Base-by-base conservation (phyloP, 352 stramenopile genomes). In the Pythium aquatile region DNA sequence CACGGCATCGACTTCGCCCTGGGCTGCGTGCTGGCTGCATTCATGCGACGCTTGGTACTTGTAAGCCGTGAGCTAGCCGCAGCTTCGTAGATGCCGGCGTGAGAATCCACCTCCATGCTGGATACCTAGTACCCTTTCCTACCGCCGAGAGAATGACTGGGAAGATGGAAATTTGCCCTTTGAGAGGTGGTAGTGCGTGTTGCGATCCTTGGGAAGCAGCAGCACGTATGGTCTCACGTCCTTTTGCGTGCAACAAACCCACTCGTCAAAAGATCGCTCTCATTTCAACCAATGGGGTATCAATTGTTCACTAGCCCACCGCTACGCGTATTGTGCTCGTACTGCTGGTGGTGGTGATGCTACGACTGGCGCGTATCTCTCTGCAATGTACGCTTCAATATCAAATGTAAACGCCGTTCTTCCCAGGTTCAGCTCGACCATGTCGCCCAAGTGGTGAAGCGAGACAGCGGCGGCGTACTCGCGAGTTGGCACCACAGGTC, bases 391-490 rank as follows among this genome's bases (percentile, higher is more conserved):
- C n/a, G 33, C 54, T 39, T 78, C 69, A 5, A 79, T 48, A 29
- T 73, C 69, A 52, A 75, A 79, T 10, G 33, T 55, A 49, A 79
- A 79, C 30, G 69, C 47, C 2, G 35, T 55, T 20, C 48, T 33
- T 29, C 69, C 69, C 47, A 65, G 70, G 40, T 79, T 79, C 51
- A 79, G 54, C 46, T 66, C 55, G 14, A 44, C 69, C 26, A 55
- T 58, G 29, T 72, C 68, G 46, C 70, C 61, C 5, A 72, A 49
- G 26, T 63, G 53, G 28, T 79, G 61, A n/a, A 79, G 61, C 30
- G 72, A 76, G 47, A 78, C 64, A 3, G 72, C 72, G 6, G 63
- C 72, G 2, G 68, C 68, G 26, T 58, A 69, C 47, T 53, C 55
- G 17, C 61, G 54, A 0, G 10, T 35, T 2, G 46, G 37, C 7